Conservation (phyloP, 768 basidiomycete species). For the Lanmaoa rubissima region DNA sequence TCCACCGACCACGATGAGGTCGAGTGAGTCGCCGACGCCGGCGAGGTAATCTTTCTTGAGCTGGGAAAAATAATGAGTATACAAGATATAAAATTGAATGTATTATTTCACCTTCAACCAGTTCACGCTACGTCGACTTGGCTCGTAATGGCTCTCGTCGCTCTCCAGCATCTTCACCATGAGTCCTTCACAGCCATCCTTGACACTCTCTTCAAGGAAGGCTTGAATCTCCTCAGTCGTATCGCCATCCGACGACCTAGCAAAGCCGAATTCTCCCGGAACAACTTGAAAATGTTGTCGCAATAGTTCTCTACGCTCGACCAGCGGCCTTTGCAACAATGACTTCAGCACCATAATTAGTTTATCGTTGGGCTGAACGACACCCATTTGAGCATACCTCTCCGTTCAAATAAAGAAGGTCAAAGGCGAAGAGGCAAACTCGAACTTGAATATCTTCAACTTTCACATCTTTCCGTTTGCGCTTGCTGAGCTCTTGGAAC, state of each 20-base stretch:
- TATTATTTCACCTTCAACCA: constrained; percentile 84
- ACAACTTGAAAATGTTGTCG: constrained; percentile 78
- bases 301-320: constrained; percentile 75
- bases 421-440: constrained; percentile 96
- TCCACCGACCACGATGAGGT: constrained; percentile 95
- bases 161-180: constrained; percentile 99
- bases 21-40: constrained; percentile 95
- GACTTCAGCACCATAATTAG: constrained; percentile 50
- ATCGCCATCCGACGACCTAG: constrained; percentile 85
- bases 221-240: constrained; percentile 91
- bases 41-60: constrained; percentile 98
- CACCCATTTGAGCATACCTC: constrained; percentile 52
- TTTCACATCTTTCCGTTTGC: constrained; percentile 97
- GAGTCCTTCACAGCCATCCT: constrained; percentile 96
- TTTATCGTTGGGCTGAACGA: neutral
- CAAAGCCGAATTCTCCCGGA: constrained; percentile 89
- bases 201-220: constrained; percentile 95
- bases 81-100: neutral
- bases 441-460: constrained; percentile 96
- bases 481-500: constrained; percentile 93
- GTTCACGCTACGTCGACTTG: constrained; percentile 91
- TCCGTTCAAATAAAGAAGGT: constrained; percentile 94
- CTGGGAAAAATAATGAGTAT: constrained; percentile 40
- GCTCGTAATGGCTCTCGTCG: constrained; percentile 91
- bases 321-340: constrained; percentile 71